Conservation (phyloP, 345 rosid genomes). For the Viola odorata region DNA sequence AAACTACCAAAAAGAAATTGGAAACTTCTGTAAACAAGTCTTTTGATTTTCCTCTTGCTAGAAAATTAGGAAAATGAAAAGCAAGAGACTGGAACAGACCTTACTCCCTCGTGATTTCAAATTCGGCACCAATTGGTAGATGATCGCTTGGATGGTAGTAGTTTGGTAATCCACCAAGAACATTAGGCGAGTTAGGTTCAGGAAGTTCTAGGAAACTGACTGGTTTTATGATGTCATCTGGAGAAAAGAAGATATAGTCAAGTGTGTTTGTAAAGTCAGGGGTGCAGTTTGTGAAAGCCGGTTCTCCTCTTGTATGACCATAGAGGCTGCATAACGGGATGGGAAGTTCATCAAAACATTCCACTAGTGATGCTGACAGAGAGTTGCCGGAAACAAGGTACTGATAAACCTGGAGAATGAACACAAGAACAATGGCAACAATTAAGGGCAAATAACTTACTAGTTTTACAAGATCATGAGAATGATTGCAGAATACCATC, state of each 20-base stretch:
- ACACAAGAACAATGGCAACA: neutral
- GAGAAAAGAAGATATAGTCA: slow-evolving; percentile 75
- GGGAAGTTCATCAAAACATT: slow-evolving; percentile 48
- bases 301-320: slow-evolving; percentile 68
- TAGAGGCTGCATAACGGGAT: slow-evolving; percentile 63
- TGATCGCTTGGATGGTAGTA: slow-evolving; percentile 87
- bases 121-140: slow-evolving; percentile 85
- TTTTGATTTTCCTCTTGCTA: too few relatives aligned
- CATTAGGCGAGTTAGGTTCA: slow-evolving; percentile 46
- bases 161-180: slow-evolving; percentile 71
- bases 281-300: slow-evolving; percentile 82
- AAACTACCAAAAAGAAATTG: too few relatives aligned
- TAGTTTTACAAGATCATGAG: neutral
- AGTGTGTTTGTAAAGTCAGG: slow-evolving; percentile 75
- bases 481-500: neutral
- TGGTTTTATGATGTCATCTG: slow-evolving; percentile 51
- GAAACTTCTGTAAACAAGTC: too few relatives aligned
- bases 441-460: neutral
- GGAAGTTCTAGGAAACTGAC: slow-evolving; percentile 65
- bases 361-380: slow-evolving; percentile 16
- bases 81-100: too few relatives aligned
- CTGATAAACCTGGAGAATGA: slow-evolving; percentile 61
- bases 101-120: slow-evolving; percentile 39
- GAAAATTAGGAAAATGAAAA: too few relatives aligned
- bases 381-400: slow-evolving; percentile 60